Conservation (phyloP, 108 stramenopile genomes). For the Discostella stelligeroides region DNA sequence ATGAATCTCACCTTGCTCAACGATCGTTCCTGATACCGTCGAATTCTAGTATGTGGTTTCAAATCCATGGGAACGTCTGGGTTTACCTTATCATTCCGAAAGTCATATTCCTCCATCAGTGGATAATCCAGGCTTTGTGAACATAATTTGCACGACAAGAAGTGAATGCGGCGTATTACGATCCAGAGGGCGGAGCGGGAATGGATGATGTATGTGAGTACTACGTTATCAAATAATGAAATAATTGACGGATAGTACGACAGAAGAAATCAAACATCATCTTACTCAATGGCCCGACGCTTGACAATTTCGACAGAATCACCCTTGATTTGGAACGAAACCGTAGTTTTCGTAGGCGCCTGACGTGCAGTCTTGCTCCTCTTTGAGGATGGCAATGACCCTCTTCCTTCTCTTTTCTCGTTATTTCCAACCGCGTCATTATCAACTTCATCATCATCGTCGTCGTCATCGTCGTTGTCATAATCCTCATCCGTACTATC, state of each 20-base stretch:
- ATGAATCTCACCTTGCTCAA: conserved; percentile 63
- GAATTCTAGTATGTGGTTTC: conserved; percentile 92
- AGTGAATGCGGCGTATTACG: too few species aligned
- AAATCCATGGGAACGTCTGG: conserved; percentile 92
- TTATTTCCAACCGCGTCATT: too few species aligned
- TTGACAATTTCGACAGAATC: conserved; percentile 89
- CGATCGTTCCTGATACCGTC: conserved; percentile 95
- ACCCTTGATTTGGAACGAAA: conserved; percentile 75
- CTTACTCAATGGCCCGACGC: conserved; percentile 82
- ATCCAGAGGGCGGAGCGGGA: too few species aligned
- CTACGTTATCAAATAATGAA: too few species aligned
- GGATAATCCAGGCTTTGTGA: conserved; percentile 86
- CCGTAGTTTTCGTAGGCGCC: conserved; percentile 58
- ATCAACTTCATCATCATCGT: background rate
- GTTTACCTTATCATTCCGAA: conserved; percentile 87
- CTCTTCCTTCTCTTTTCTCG: conserved; percentile 29
- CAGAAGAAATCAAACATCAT: background rate
- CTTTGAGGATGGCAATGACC: background rate
- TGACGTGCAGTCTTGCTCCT: conserved; percentile 10
- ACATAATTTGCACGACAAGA: too few species aligned
- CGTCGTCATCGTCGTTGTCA: conserved; percentile 43
- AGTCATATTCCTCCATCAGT: conserved; percentile 98
- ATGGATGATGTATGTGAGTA: too few species aligned
- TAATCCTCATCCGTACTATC: conserved; percentile 80
- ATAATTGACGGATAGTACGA: background rate